Percentiles rank a stretch among this genome's conserved stretches.
phyloP scores from a whole-genome alignment of 2,329 filamentous ascomycete species.

The Metarhizium guizhouense region DNA sequence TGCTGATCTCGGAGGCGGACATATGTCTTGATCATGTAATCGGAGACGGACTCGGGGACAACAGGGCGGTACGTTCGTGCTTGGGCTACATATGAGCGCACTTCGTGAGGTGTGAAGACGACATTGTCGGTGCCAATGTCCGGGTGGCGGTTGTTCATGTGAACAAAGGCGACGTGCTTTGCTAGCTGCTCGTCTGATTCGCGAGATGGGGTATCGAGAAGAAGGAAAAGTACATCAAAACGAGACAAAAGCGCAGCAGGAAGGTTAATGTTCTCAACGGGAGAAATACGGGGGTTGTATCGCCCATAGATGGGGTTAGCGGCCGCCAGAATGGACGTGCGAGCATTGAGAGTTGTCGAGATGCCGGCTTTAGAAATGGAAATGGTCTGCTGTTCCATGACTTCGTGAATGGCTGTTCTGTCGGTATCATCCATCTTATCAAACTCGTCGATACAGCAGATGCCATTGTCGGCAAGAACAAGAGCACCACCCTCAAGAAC shows the following conservation, averaged over 20 bases:
- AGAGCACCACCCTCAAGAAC: constrained; percentile 73
- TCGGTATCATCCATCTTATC: constrained; percentile 86
- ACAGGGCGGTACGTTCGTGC: constrained; percentile 82
- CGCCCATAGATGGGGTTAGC: constrained; percentile 96
- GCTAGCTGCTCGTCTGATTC: constrained; percentile 90
- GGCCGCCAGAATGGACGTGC: constrained; percentile 90
- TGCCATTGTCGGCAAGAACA: constrained; percentile 72
- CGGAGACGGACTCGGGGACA: constrained; percentile 76
- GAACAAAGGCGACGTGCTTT: constrained; percentile 90
- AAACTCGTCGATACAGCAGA: constrained; percentile 81
- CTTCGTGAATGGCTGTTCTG: constrained; percentile 75
- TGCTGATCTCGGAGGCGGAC: constrained; percentile 89
- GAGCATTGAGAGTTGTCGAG: constrained; percentile 77
- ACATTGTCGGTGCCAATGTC: constrained; percentile 53
- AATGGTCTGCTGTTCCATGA: constrained; percentile 84
- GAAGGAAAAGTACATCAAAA: constrained; percentile 95
- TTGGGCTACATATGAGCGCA: constrained; percentile 91
- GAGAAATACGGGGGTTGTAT: constrained; percentile 95
- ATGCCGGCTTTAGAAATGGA: constrained; percentile 71
- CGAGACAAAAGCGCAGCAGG: constrained; percentile 93
- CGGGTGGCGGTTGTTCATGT: constrained; percentile 93
- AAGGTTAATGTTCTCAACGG: constrained; percentile 98
- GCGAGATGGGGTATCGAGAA: constrained; percentile 85
- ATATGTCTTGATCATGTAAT: constrained; percentile 96
- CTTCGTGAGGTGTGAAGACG: constrained; percentile 88